These are phyloP conservation scores for Neurospora sp. DNA, from an alignment of 2,329 filamentous ascomycete genomes.

Conservation along the genomic window DNA sequence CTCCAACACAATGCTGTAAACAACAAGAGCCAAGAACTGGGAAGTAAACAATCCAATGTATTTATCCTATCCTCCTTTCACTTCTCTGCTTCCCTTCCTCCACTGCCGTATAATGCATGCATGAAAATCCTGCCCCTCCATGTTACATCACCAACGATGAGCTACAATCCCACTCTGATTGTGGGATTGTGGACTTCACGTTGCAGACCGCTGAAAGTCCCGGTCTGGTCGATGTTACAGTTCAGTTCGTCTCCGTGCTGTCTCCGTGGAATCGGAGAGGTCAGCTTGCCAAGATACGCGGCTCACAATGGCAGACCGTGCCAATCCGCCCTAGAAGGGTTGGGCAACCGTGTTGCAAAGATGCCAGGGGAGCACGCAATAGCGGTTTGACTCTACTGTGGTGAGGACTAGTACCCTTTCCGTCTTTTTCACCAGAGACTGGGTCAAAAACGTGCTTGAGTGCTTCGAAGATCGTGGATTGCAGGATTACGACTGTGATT, in stretches of 20 bases:
- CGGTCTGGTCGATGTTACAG: background rate
- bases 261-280: background rate
- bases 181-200: background rate
- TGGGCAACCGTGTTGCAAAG: background rate
- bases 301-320: background rate
- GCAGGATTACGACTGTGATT: background rate
- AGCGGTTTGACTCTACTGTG: background rate
- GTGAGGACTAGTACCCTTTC: background rate
- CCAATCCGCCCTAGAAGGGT: background rate
- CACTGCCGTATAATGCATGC: background rate
- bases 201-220: background rate
- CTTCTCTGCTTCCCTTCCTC: background rate
- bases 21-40: background rate
- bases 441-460: background rate
- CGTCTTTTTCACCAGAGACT: background rate
- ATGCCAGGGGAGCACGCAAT: background rate
- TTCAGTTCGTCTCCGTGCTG: background rate
- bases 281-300: background rate
- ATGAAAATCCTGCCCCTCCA: background rate
- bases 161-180: background rate
- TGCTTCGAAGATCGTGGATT: background rate
- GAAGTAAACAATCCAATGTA: background rate
- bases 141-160: background rate
- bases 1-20: background rate
- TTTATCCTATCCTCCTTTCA: background rate